phyloP scores from a whole-genome alignment of 2,329 filamentous ascomycete species.

The Verticillium zaregamsianum region DNA sequence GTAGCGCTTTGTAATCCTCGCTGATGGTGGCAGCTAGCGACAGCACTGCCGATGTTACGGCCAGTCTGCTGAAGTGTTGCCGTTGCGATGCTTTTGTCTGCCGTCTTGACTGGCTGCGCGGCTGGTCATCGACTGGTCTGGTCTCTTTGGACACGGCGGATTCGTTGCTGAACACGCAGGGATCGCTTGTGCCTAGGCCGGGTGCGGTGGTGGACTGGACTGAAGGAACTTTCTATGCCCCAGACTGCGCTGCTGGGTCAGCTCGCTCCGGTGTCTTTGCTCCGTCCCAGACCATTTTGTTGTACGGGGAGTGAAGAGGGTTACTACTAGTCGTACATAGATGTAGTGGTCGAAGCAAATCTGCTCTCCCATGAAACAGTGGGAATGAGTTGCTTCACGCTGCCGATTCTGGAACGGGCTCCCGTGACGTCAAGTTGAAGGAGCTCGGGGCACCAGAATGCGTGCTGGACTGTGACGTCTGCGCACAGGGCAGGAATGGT shows the following conservation, averaged over 20 bases:
- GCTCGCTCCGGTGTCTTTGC: background rate
- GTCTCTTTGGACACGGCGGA: background rate
- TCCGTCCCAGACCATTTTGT: background rate
- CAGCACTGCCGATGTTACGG: background rate
- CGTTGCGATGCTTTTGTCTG: background rate
- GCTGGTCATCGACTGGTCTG: background rate
- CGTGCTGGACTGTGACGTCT: background rate
- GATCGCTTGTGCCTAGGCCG: background rate
- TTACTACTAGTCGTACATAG: too few species aligned
- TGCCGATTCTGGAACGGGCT: background rate
- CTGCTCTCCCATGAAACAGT: too few species aligned
- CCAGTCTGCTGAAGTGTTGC: background rate
- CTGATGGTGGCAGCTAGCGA: background rate
- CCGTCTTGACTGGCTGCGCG: background rate
- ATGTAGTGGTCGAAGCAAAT: too few species aligned
- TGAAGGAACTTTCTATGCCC: too few species aligned
- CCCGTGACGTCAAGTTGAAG: background rate
- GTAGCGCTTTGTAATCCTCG: too few species aligned
- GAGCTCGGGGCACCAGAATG: background rate
- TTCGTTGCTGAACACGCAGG: background rate
- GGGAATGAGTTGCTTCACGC: too few species aligned
- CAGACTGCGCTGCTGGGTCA: too few species aligned
- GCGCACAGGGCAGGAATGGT: background rate
- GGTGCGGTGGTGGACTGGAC: background rate
- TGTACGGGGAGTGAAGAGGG: too few species aligned